Evolutionary conservation across 345 rosid species (phyloP), one percentile per base, ranked within the genome.

Genomic region (Eucalyptus pauciflora): DNA sequence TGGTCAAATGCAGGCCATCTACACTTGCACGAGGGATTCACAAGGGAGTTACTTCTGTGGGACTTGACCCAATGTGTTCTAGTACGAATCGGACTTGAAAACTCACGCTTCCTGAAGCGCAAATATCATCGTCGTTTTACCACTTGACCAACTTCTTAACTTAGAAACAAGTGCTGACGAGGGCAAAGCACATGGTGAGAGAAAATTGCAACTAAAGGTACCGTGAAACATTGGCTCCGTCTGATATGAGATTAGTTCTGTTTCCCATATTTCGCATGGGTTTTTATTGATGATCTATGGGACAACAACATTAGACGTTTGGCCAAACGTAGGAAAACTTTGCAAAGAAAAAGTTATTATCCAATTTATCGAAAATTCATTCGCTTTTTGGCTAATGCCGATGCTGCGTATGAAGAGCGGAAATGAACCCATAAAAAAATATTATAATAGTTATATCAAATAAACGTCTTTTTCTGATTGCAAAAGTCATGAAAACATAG

Each of bases 21-120:
- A 64, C 20, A 14, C 3, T 11, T 0, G 37, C 3, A n/a, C 4
- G 17, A 0, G 41, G 3, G 1, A 64, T 3, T 64, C 41, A n/a
- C 10, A 7, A n/a, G 0, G 0, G 76, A 64, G 16, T n/a, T 14
- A 64, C 37, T n/a, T n/a, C 16, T 15, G 37, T 14, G 76, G 5
- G 41, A 31, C 20, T 67, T 67, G 22, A 67, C 11, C 37, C 79
- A 8, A n/a, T 15, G 41, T 7, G 17, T n/a, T 67, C 5, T 31
- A 64, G 18, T n/a, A 4, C 10, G 17, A n/a, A 64, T 67, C 0
- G 20, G 31, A 16, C 79, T 67, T 31, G 37, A 29, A 13, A 29
- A 13, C 16, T 62, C 18, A 29, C 12, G 33, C 31, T 62, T 62
- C 33, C n/a, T 27, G 31, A 62, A 62, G 9, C 3, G 71, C 15